phyloP scores from a whole-genome alignment of 2,329 filamentous ascomycete species.

The Paraphoma sp. region DNA sequence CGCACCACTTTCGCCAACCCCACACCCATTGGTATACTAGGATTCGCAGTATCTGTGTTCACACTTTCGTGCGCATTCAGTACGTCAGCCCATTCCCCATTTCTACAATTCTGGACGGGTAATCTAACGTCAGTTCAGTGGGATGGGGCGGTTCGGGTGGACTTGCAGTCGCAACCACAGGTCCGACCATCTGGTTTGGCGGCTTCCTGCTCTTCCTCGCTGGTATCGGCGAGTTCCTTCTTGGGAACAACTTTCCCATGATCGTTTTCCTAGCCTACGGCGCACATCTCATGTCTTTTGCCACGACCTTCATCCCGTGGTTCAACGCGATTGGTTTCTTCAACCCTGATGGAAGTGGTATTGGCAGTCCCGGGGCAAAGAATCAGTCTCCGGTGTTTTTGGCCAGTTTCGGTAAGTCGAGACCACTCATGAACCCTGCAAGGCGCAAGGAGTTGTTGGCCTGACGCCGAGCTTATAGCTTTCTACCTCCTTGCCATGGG shows the following conservation, averaged over 20 bases:
- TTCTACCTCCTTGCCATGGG: constrained; percentile 22
- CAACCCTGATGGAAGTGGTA: constrained; percentile 21
- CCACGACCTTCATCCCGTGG: constrained; percentile 18
- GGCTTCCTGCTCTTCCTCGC: constrained; percentile 17
- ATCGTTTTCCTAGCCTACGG: constrained; percentile 25
- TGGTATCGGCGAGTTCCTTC: constrained; percentile 20
- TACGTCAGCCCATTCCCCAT: too few relatives aligned
- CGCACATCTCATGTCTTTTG: constrained; percentile 19
- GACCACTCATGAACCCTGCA: background rate
- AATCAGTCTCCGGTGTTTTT: constrained; percentile 17
- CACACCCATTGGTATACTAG: constrained; percentile 20
- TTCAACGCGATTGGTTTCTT: constrained; percentile 21
- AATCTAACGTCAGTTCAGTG: constrained; percentile 15
- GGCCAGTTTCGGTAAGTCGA: constrained; percentile 16
- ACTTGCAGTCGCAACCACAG: constrained; percentile 14
- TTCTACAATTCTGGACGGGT: background rate
- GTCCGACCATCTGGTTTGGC: constrained; percentile 19
- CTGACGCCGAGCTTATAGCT: constrained; percentile 6
- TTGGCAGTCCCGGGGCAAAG: constrained; percentile 13
- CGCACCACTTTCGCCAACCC: constrained; percentile 17
- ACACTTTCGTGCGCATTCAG: constrained; percentile 19
- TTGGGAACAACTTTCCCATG: constrained; percentile 23
- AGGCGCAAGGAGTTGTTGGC: background rate
- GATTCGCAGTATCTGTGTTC: constrained; percentile 18
- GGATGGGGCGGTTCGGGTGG: constrained; percentile 21